Base-by-base conservation (phyloP, 805 yeast species). In the Saccharomycopsis amapae region DNA sequence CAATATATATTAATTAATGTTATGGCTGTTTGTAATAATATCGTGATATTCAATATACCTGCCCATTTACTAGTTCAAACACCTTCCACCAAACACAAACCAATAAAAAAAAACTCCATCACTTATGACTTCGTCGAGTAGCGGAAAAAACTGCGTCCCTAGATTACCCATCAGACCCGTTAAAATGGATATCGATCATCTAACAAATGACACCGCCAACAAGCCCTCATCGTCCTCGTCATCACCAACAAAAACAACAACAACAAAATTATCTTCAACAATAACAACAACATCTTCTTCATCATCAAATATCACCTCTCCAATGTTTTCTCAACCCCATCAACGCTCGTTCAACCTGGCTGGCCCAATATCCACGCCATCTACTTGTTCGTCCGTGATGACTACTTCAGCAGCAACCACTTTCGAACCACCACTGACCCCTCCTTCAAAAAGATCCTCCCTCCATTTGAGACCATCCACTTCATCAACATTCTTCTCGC, bases 351-450 rank as follows among this genome's bases (percentile, higher is more conserved):
- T n/a, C 4, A 23, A 15, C 5, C 4, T 13, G 4, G 24, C 34
- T 5, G 34, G 34, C 15, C 39, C 40, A 3, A 12, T 31, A 9
- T 26, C 35, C 10, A 20, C 40, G 6, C 49, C 34, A 18, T 45
- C 26, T 19, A 13, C 34, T 17, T 26, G 28, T 17, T 41, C 49
- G 10, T 10, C 24, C 10, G 19, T 6, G 7, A 30, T n/a, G n/a
- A n/a, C 43, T 3, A 20, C 36, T 13, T 13, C 46, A 5, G 25
- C 42, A 5, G 33, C 13, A 5, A 15, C 10, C 13, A 12, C 13
- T 10, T 18, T 32, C 18, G 37, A 35, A 24, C 42, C 44, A 9
- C 51, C 51, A 3, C 42, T 44, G 39, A 48, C 51, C 3, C 51
- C 51, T 5, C 48, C 51, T 17, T 42, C 51, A 4, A 38, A 24